Base-by-base conservation (phyloP, 805 yeast genomes). In the Yarrowia osloensis region DNA sequence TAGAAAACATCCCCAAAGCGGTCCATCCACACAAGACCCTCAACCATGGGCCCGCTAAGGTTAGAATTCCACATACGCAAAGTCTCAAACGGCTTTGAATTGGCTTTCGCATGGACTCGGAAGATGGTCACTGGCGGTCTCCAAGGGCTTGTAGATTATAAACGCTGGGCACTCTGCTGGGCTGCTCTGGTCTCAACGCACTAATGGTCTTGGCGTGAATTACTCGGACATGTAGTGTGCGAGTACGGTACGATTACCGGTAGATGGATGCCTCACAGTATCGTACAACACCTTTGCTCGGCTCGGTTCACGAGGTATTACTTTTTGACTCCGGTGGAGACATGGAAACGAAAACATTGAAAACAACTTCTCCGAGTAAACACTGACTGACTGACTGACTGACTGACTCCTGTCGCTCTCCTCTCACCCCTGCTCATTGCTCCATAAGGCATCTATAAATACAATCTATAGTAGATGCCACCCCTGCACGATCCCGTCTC, bases 51-150 rank as follows among this genome's bases (percentile, higher is more conserved):
- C 26, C 12, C 47, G n/a, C 26, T 22, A 11, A 22, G 9, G 49
- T 47, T 47, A 47, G 52, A 26, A 47, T 47, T 47, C 17, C 33
- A 28, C 52, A 47, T 26, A n/a, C 52, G 33, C 52, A 26, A 46
- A 26, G 33, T n/a, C 33, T 47, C 33, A 47, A 47, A 47, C 52
- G 52, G 52, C 52, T 44, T 46, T 47, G 31, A 17, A 47, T 47
- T 46, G 17, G 28, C 28, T 46, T 17, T 26, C 50, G 24, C n/a
- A 3, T 19, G 33, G 47, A 29, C 47, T 22, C 47, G 47, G 47
- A 22, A 42, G 21, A n/a, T 19, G 9, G 13, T n/a, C 4, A 12
- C 44, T n/a, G 15, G 21, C 4, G 42, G 21, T n/a, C 44, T 29
- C 47, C 29, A 42, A 3, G 26, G 50, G 50, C 13, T 46, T 46